phyloP scores from a whole-genome alignment of 352 stramenopile species.

The Phytophthora sp. region DNA sequence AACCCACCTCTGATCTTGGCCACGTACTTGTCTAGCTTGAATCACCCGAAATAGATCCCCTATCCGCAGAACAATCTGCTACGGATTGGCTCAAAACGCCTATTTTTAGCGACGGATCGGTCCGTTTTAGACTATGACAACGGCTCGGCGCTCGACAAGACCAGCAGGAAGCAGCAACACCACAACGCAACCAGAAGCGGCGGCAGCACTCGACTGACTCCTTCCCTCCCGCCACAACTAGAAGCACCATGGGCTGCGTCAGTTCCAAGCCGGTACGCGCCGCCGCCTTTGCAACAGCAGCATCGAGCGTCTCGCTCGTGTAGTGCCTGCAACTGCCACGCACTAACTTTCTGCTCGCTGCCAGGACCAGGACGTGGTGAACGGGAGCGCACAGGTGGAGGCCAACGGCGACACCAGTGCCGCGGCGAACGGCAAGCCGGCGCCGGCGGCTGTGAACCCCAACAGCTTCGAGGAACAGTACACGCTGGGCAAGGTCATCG shows the following conservation, averaged over 20 bases:
- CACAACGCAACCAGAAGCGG: slow-evolving; percentile 41
- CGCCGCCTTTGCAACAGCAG: no score
- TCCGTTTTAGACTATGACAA: slow-evolving; percentile 31
- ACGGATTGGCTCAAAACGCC: slow-evolving; percentile 21
- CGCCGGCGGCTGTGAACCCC: slow-evolving; percentile 39
- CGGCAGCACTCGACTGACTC: slow-evolving; percentile 31
- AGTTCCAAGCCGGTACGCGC: slow-evolving; percentile 69
- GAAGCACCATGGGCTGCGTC: slow-evolving; percentile 67
- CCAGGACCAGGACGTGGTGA: slow-evolving; percentile 55
- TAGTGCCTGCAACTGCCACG: no score
- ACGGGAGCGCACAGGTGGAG: slow-evolving; percentile 41
- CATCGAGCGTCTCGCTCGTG: no score
- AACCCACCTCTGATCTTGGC: slow-evolving; percentile 1
- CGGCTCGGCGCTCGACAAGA: neutral
- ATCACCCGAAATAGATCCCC: slow-evolving; percentile 33
- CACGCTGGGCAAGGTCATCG: slow-evolving; percentile 86
- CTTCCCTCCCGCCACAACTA: slow-evolving; percentile 7
- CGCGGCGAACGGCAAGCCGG: slow-evolving; percentile 23
- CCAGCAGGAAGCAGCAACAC: slow-evolving; percentile 12
- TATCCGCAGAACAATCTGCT: neutral
- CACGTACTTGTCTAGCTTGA: slow-evolving; percentile 10
- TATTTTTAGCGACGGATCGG: slow-evolving; percentile 28
- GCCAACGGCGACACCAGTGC: slow-evolving; percentile 41
- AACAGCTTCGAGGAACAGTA: slow-evolving; percentile 89
- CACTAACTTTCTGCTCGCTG: neutral